Base-by-base conservation (phyloP, 805 yeast genomes). In the Schizosaccharomyces japonicus region DNA sequence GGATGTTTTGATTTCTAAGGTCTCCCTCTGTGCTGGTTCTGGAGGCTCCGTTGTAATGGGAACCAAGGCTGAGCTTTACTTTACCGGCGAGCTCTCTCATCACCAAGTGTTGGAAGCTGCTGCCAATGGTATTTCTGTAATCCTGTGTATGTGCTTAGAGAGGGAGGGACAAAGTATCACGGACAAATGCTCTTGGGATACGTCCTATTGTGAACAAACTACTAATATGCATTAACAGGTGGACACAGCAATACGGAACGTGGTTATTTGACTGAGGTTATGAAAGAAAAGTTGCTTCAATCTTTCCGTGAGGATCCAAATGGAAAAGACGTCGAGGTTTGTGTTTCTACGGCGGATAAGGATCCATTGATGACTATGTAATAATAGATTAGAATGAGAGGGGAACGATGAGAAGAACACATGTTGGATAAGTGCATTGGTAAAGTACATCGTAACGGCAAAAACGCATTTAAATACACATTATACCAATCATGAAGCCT, bases 11-110 rank as follows among this genome's bases (percentile, higher is more conserved):
- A 67, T 83, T 48, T 61, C 59, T 23, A 68, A 72, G 0, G 65
- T 84, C 21, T 96, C 95, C 0, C 60, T 90, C 13, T 90, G 99
- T 62, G 96, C 98, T 3, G 99, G 99, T 0, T 80, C 94, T 1
- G 96, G 98, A 0, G 78, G 80, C 2, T 68, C 77, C 1, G 82
- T 85, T 1, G 76, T 83, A 61, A 58, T 62, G 31, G 61, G 65
- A 5, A 56, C 60, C 7, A 51, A 48, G 3, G 76, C 76, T 0
- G 96, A 90, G 55, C 65, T 84, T 39, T 79, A 71, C 58, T 72
- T 75, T 56, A 85, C 98, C 0, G 99, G 99, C 1, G 99, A 90
- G 58, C 63, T 90, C 53, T 78, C 94, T 23, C 99, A 90, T 56
- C 99, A 90, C 58, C 95, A 90, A 59, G 78, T 80, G 7, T 67